Evolutionary conservation across 805 yeast species (phyloP).

Genomic region (Nakazawaea sp.): DNA sequence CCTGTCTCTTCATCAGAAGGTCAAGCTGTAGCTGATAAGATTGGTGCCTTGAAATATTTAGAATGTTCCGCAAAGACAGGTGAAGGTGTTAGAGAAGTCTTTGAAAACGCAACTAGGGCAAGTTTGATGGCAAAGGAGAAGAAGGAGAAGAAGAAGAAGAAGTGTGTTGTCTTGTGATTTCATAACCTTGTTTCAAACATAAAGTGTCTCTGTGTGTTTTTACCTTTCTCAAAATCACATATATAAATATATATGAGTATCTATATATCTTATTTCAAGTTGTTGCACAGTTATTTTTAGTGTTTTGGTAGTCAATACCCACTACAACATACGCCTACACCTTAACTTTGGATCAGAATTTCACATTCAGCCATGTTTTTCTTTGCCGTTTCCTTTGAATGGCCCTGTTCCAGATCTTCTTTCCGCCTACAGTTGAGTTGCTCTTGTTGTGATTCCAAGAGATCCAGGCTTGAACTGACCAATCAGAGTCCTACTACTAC

Average conservation of each 20-base stretch:
- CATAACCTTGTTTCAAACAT: too few relatives aligned
- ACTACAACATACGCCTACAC: too few relatives aligned
- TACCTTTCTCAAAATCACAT: neutral
- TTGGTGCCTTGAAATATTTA: constrained; percentile 79
- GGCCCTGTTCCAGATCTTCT: too few relatives aligned
- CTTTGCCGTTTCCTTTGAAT: too few relatives aligned
- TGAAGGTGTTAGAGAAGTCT: constrained; percentile 88
- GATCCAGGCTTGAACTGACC: too few relatives aligned
- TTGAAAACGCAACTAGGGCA: constrained; percentile 89
- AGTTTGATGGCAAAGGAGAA: constrained; percentile 63
- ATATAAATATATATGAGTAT: too few relatives aligned
- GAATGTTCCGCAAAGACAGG: constrained; percentile 93
- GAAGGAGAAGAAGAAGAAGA: constrained; percentile 55
- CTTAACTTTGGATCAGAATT: too few relatives aligned
- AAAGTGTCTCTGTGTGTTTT: neutral
- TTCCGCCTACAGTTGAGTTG: too few relatives aligned
- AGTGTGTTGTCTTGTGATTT: constrained; percentile 60
- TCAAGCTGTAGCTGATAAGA: constrained; percentile 79
- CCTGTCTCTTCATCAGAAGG: constrained; percentile 84
- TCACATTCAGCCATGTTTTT: too few relatives aligned
- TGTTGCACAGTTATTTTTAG: neutral
- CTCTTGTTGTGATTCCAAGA: too few relatives aligned
- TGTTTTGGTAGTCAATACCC: neutral
- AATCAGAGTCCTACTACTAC: too few relatives aligned
- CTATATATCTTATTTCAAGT: neutral